Evolutionary conservation across 2,329 filamentous ascomycete genomes (phyloP).

Genomic region (Orbilia blumenaviensis): DNA sequence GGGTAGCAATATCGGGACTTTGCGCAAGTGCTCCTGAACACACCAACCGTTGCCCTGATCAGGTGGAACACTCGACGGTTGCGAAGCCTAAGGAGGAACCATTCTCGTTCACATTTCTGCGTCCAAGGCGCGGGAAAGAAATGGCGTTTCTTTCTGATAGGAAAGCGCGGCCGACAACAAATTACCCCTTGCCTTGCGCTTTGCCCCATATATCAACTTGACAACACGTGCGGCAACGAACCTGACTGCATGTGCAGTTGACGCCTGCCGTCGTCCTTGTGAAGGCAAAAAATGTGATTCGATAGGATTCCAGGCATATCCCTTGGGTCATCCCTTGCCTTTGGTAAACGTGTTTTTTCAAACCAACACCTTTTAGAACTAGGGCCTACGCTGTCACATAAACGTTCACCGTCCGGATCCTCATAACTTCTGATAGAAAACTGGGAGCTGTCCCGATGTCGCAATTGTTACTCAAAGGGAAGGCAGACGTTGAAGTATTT

Average conservation of each 20-base stretch:
- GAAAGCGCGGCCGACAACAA: conserved; percentile 25
- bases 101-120: conserved; percentile 3
- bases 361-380: neutral
- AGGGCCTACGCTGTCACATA: conserved; percentile 8
- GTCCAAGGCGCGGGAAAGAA: conserved; percentile 26
- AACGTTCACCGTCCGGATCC: conserved; percentile 11
- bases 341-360: neutral
- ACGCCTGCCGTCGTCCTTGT: too few relatives aligned
- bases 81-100: conserved; percentile 1
- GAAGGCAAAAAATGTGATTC: neutral
- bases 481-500: conserved; percentile 17
- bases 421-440: conserved; percentile 1
- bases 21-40: conserved; percentile 16
- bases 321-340: conserved; percentile 21
- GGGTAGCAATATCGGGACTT: conserved; percentile 36
- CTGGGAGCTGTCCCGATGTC: conserved; percentile 33
- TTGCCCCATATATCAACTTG: conserved; percentile 12
- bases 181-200: conserved; percentile 42
- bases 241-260: neutral
- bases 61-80: neutral
- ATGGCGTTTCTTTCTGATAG: conserved; percentile 22
- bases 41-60: conserved; percentile 10
- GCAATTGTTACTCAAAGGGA: conserved; percentile 51
- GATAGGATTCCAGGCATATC: neutral
- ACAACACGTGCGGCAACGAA: neutral